phyloP scores from a whole-genome alignment of 768 basidiomycete genomes.

The Termitomyces sp. region DNA sequence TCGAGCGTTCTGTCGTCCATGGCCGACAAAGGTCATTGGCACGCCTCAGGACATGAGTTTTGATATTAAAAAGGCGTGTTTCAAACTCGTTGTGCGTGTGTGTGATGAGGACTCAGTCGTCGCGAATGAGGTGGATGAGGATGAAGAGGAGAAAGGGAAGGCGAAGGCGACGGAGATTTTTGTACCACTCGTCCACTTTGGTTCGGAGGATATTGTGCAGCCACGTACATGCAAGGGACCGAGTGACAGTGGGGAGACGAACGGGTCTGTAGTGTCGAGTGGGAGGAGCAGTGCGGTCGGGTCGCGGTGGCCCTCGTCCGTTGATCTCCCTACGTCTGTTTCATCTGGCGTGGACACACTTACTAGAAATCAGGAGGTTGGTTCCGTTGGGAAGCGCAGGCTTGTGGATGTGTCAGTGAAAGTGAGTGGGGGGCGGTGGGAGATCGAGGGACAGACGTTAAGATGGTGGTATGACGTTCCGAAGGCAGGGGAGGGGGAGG shows the following conservation, averaged over 20 bases:
- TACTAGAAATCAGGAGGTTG: not conserved
- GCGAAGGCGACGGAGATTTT: constrained; percentile 81
- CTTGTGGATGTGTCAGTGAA: constrained; percentile 40
- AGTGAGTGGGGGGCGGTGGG: constrained; percentile 37
- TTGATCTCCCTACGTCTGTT: constrained; percentile 7
- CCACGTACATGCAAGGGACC: not conserved
- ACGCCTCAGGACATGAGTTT: constrained; percentile 61
- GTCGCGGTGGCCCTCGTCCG: constrained; percentile 12
- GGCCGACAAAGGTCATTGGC: constrained; percentile 73
- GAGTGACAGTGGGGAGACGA: constrained; percentile 13
- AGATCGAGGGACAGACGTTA: constrained; percentile 41
- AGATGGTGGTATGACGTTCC: constrained; percentile 53
- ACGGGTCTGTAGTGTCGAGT: constrained; percentile 5
- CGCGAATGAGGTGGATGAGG: constrained; percentile 17
- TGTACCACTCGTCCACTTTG: constrained; percentile 87
- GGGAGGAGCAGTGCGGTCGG: constrained; percentile 10
- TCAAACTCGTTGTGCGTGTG: constrained; percentile 67
- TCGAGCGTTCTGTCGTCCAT: constrained; percentile 82
- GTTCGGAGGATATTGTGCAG: constrained; percentile 22
- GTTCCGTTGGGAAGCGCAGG: constrained; percentile 10
- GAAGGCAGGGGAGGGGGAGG: constrained; percentile 19
- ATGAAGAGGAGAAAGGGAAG: constrained; percentile 16
- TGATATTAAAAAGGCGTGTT: constrained; percentile 63
- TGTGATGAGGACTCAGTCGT: constrained; percentile 44
- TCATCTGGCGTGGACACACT: not conserved